Evolutionary conservation across 768 basidiomycete genomes (phyloP), one percentile per base, ranked within the genome.

Genomic region (Neoboletus brunneissimus): DNA sequence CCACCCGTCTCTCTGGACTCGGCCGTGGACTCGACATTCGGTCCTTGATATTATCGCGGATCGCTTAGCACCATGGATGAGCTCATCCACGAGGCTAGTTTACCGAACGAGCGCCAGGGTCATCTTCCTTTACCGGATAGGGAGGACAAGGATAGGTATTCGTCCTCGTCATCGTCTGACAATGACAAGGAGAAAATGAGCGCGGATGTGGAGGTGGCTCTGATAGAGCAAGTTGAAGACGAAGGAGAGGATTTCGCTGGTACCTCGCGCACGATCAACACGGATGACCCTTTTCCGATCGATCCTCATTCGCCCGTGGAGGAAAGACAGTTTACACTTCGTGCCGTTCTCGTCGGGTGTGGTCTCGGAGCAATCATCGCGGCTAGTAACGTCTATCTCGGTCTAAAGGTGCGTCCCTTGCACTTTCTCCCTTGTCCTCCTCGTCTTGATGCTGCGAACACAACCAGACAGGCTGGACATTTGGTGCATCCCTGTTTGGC

Each of bases 351-450:
- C 48, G 78, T 82, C 54, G 81, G 82, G 55, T 78, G 77, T 61
- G 57, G 53, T 16, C 75, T 86, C 29, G 81, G 84, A 31, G 80
- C 78, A 40, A 59, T 85, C 66, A 80, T 86, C 27, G 79, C 81
- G 46, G 81, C 85, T 13, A 82, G 81, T 47, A 84, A 85, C 67
- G 81, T 88, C 56, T 86, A 88, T 67, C 80, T 86, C 22, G 83
- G 86, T 38, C 68, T 87, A 55, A 86, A 87, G 72, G 68, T 64
- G 35, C 16, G 59, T 45, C 7, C 7, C 32, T 37, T 13, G 18
- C 11, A 32, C 32, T 29, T 18, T 47, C 23, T 47, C 15, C 22
- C 25, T 46, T 8, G 9, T 49, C 23, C 3, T 13, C n/a, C 23
- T 47, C 25, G n/a, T 22, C 18, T 35, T 48, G 31, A 56, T 35